A percentile compares a stretch with the other conserved stretches of the same genome.
Conservation (phyloP, 257 asterid species). For the Nyctanthes arbortristis region DNA sequence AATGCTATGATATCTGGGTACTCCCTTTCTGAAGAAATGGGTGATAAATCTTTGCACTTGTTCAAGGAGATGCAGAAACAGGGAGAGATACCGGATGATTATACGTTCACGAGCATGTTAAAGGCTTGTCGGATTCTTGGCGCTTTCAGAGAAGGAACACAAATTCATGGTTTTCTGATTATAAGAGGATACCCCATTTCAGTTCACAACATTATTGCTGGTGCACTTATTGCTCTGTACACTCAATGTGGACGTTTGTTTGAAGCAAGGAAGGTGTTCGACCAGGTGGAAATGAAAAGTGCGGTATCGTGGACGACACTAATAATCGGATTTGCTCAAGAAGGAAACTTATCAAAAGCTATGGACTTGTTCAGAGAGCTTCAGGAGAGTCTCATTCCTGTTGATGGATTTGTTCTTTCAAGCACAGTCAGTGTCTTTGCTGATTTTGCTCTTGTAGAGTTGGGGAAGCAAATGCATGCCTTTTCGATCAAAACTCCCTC, state of each 20-base stretch:
- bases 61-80: constrained; percentile 45
- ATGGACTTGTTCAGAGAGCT: constrained; percentile 57
- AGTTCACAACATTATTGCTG: constrained; percentile 42
- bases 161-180: constrained; percentile 52
- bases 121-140: constrained; percentile 59
- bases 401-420: constrained; percentile 57
- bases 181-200: constrained; percentile 42
- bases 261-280: constrained; percentile 45
- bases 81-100: constrained; percentile 58
- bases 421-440: constrained; percentile 54
- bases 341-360: constrained; percentile 39
- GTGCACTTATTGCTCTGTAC: constrained; percentile 61
- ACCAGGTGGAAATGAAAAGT: constrained; percentile 38
- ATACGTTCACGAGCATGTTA: constrained; percentile 55
- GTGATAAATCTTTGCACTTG: constrained; percentile 40
- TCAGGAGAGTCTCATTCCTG: constrained; percentile 25
- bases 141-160: constrained; percentile 58
- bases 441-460: constrained; percentile 49
- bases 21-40: constrained; percentile 31
- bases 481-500: constrained; percentile 43
- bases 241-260: constrained; percentile 44
- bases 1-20: constrained; percentile 60
- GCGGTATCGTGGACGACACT: constrained; percentile 54
- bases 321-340: constrained; percentile 50
- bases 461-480: constrained; percentile 64